Conservation (phyloP, 495 filamentous ascomycete genomes). For the Hypomontagnella submonticulosa region DNA sequence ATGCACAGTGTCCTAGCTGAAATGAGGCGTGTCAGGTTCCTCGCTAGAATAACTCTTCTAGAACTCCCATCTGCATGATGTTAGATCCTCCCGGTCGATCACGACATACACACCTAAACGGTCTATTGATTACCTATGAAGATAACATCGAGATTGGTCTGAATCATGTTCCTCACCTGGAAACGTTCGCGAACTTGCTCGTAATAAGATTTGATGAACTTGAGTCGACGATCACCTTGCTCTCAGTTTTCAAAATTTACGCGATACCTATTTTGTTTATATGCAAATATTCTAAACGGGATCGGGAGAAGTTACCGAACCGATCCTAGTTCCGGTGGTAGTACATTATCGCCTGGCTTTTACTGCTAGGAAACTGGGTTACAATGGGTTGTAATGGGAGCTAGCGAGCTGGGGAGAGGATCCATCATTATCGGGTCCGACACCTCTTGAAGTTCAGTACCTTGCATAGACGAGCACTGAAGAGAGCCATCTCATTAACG, state of each 20-base stretch:
- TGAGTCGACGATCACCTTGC: background rate
- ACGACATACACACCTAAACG: constrained; percentile 9
- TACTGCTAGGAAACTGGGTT: constrained; percentile 20
- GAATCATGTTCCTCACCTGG: too few relatives aligned
- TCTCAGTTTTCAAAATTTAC: background rate
- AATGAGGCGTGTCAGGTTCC: constrained; percentile 19
- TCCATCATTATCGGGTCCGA: constrained; percentile 27
- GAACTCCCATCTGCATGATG: constrained; percentile 33
- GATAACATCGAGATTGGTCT: too few relatives aligned
- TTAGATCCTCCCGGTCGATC: constrained; percentile 40
- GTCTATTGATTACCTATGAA: too few relatives aligned
- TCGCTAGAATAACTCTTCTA: constrained; percentile 22
- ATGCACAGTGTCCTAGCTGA: constrained; percentile 15
- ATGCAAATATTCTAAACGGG: constrained; percentile 1
- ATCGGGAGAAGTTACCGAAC: constrained; percentile 21
- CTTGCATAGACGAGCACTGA: constrained; percentile 35
- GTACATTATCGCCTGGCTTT: background rate
- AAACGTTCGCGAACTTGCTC: too few relatives aligned
- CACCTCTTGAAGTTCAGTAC: constrained; percentile 24
- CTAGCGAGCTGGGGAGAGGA: constrained; percentile 19
- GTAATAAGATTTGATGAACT: too few relatives aligned
- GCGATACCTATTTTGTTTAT: background rate
- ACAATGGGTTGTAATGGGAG: constrained; percentile 25
- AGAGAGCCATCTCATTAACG: constrained; percentile 25
- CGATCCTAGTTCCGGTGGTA: constrained; percentile 1